Percentiles rank a stretch among this genome's conserved stretches.
Evolutionary conservation across 768 basidiomycete species (phyloP).

Genomic region (Wakefieldia striispora): DNA sequence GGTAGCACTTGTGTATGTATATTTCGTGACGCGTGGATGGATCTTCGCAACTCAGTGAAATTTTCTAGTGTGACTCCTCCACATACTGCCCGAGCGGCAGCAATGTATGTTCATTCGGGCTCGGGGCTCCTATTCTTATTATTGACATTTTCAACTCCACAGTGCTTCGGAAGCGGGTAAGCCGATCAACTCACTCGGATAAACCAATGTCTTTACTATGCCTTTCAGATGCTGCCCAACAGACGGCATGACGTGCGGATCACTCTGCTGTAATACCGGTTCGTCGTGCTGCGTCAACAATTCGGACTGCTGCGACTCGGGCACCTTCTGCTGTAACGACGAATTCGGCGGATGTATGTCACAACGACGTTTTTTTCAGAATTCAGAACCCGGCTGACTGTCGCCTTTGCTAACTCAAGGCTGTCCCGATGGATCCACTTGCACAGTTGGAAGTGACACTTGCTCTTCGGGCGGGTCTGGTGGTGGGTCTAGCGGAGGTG

Average conservation of each 20-base stretch:
- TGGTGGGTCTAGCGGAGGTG: conserved; percentile 1
- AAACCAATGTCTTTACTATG: neutral
- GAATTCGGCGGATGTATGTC: conserved; percentile 21
- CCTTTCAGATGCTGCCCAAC: conserved; percentile 17
- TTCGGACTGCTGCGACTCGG: conserved; percentile 5
- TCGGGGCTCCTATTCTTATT: neutral
- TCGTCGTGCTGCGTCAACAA: conserved; percentile 10
- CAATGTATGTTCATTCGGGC: conserved; percentile 9
- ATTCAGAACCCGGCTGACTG: neutral
- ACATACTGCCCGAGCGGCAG: conserved; percentile 11
- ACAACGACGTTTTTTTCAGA: neutral
- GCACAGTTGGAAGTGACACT: conserved; percentile 1
- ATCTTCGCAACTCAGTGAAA: neutral
- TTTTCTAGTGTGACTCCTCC: conserved; percentile 18
- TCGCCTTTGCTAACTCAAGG: conserved; percentile 5
- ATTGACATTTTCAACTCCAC: neutral
- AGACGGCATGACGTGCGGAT: conserved; percentile 8
- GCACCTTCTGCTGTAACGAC: conserved; percentile 22
- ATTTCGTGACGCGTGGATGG: too few species aligned
- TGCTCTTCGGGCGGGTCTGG: conserved; percentile 4
- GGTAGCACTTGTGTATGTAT: conserved; percentile 22
- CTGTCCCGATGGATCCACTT: conserved; percentile 14
- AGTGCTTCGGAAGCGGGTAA: conserved; percentile 15
- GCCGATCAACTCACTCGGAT: neutral
- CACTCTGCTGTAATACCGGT: conserved; percentile 7